phyloP scores from a whole-genome alignment of 2,329 filamentous ascomycete species.

The Calonectria pseudoturangicola region DNA sequence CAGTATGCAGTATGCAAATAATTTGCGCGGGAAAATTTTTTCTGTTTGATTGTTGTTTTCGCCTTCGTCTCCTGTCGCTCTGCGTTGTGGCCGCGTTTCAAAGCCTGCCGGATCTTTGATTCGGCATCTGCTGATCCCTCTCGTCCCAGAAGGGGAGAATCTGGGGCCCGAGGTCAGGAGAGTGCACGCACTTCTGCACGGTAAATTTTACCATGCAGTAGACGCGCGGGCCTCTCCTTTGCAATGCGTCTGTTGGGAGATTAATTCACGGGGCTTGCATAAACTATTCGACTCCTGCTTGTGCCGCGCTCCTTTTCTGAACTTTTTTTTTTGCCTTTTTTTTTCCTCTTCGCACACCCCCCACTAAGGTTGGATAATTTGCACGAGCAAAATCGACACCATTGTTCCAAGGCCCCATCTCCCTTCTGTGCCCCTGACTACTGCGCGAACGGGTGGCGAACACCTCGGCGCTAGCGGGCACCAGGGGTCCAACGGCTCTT shows the following conservation, averaged over 20 bases:
- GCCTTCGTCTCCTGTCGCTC: conserved; percentile 10
- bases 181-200: conserved; percentile 48
- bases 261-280: conserved; percentile 53
- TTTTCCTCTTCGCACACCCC: conserved; percentile 4
- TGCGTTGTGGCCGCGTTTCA: conserved; percentile 32
- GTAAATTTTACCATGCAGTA: conserved; percentile 37
- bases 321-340: conserved; percentile 10
- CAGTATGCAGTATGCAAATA: conserved; percentile 38
- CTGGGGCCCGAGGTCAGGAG: conserved; percentile 7
- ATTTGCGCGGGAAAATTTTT: conserved; percentile 17
- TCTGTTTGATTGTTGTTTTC: conserved; percentile 34
- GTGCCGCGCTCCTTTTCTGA: conserved; percentile 38
- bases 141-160: conserved; percentile 9
- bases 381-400: conserved; percentile 22
- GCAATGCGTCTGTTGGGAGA: conserved; percentile 55
- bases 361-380: conserved; percentile 23
- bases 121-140: conserved; percentile 2
- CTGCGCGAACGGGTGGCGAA: conserved; percentile 51
- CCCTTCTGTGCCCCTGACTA: conserved; percentile 52
- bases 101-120: conserved; percentile 21
- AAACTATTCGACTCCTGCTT: conserved; percentile 44
- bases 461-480: conserved; percentile 50
- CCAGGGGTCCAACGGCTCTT: conserved; percentile 50
- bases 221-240: conserved; percentile 50
- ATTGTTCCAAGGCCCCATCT: conserved; percentile 22